Evolutionary conservation across 2,329 filamentous ascomycete genomes (phyloP).

Genomic region (Cyanodermella asteris): DNA sequence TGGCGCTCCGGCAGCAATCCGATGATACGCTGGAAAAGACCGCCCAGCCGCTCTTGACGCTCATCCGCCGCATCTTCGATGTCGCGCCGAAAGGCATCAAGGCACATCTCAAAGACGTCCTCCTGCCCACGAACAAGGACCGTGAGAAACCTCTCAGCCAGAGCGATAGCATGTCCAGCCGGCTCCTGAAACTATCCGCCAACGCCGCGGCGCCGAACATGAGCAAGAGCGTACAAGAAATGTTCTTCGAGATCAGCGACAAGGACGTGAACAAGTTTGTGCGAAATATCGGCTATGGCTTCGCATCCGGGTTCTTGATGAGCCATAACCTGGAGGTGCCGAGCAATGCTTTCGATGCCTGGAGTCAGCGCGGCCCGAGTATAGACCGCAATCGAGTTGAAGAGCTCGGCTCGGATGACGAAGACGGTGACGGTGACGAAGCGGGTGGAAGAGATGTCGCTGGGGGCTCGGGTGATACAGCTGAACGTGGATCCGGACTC

Average conservation of each 20-base stretch:
- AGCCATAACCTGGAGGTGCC: conserved; percentile 64
- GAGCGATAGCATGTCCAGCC: conserved; percentile 50
- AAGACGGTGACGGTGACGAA: conserved; percentile 7
- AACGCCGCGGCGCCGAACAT: conserved; percentile 50
- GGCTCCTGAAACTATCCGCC: conserved; percentile 55
- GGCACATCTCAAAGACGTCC: conserved; percentile 36
- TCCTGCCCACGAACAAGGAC: conserved; percentile 61
- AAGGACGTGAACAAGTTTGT: conserved; percentile 63
- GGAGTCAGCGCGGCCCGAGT: conserved; percentile 14
- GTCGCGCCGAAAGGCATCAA: conserved; percentile 41
- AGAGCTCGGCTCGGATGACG: conserved; percentile 11
- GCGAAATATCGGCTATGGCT: conserved; percentile 83
- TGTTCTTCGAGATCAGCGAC: conserved; percentile 74
- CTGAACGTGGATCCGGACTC: conserved; percentile 13
- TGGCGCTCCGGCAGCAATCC: conserved; percentile 39
- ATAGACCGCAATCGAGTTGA: conserved; percentile 12
- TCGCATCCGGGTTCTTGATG: conserved; percentile 74
- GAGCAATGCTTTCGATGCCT: conserved; percentile 37
- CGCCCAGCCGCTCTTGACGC: conserved; percentile 51
- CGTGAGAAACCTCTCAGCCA: conserved; percentile 56
- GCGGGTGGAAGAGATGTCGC: too few relatives aligned
- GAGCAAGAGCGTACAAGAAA: conserved; percentile 49
- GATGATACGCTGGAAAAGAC: conserved; percentile 50
- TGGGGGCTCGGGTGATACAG: too few relatives aligned
- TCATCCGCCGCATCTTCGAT: conserved; percentile 50